Evolutionary conservation across 805 yeast genomes (phyloP).

Genomic region (Lipomyces japonicus): DNA sequence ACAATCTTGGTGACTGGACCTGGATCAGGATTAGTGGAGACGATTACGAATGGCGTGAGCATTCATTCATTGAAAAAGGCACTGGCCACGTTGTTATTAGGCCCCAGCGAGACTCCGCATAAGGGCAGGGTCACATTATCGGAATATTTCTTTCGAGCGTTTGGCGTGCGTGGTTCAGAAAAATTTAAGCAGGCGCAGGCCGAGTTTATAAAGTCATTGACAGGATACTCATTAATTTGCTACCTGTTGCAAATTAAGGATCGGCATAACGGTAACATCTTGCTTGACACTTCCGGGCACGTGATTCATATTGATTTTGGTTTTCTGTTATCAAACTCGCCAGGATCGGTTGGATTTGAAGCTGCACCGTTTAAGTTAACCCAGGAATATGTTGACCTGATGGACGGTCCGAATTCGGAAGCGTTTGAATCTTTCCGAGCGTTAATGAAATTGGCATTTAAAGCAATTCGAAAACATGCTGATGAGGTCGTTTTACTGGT

Average conservation of each 20-base stretch:
- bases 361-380: slow-evolving; percentile 96
- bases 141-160: slow-evolving; percentile 74
- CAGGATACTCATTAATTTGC: slow-evolving; percentile 90
- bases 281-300: slow-evolving; percentile 95
- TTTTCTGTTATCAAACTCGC: slow-evolving; percentile 84
- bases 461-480: slow-evolving; percentile 64
- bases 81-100: slow-evolving; percentile 67
- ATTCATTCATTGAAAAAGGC: slow-evolving; percentile 94
- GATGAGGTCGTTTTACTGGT: slow-evolving; percentile 78
- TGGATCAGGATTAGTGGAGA: slow-evolving; percentile 87
- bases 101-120: slow-evolving; percentile 62
- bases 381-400: slow-evolving; percentile 76
- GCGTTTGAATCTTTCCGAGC: slow-evolving; percentile 57
- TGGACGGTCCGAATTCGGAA: slow-evolving; percentile 73
- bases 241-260: slow-evolving; percentile 91
- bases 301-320: slow-evolving; percentile 93
- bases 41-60: slow-evolving; percentile 91
- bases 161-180: slow-evolving; percentile 55
- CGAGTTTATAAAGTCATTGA: slow-evolving; percentile 79
- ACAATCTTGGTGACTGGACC: slow-evolving; percentile 87
- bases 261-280: slow-evolving; percentile 96
- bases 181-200: slow-evolving; percentile 73
- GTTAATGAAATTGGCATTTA: slow-evolving; percentile 69
- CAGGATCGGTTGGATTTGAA: slow-evolving; percentile 96
- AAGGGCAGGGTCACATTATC: slow-evolving; percentile 56